Evolutionary conservation across 768 basidiomycete genomes (phyloP).

Genomic region (Leccinum longicurvipes): DNA sequence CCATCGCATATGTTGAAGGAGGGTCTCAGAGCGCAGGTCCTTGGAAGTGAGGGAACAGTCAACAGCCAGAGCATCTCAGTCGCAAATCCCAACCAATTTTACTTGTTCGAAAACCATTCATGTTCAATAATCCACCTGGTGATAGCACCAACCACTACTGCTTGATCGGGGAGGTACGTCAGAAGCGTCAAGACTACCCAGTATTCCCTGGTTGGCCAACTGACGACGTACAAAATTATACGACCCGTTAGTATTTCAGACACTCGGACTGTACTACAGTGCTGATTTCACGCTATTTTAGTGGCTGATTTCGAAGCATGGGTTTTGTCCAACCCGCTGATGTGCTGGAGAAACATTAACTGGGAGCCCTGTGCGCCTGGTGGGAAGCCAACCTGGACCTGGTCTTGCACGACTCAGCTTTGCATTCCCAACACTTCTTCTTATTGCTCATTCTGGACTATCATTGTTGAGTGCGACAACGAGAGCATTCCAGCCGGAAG

Average conservation of each 20-base stretch:
- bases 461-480: slow-evolving; percentile 4
- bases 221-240: not conserved
- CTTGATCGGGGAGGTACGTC: slow-evolving; percentile 5
- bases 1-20: not conserved
- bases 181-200: slow-evolving; percentile 5
- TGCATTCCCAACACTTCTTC: not conserved
- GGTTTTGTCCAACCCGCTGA: not conserved
- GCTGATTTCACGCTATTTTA: not conserved
- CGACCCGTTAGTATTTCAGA: slow-evolving; percentile 1
- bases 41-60: not conserved
- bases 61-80: slow-evolving; percentile 4
- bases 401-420: not conserved
- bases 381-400: not conserved
- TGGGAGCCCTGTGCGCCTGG: not conserved
- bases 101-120: slow-evolving; percentile 5
- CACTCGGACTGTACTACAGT: not conserved
- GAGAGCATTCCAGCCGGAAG: not conserved
- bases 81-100: not conserved
- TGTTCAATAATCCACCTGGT: not conserved
- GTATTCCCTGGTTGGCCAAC: slow-evolving; percentile 4
- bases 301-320: not conserved
- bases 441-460: not conserved
- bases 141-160: slow-evolving; percentile 3
- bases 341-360: slow-evolving; percentile 1
- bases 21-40: not conserved